A percentile compares a stretch with the other conserved stretches of the same genome.
These are phyloP conservation scores for Serendipita sp. DNA, from an alignment of 768 basidiomycete genomes.

Conservation along the genomic window DNA sequence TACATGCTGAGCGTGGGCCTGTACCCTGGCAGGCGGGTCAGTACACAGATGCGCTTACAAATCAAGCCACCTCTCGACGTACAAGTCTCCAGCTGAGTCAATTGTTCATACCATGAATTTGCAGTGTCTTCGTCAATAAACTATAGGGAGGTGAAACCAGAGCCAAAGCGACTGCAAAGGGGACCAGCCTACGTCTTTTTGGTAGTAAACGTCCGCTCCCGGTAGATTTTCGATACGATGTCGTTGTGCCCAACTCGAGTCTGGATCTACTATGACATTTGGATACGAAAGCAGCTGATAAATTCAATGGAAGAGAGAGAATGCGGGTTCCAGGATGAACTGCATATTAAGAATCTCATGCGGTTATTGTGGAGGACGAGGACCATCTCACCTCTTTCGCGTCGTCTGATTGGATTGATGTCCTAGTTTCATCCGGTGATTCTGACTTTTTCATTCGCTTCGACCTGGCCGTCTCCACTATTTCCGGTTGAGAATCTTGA, in stretches of 20 bases:
- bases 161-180: neutral
- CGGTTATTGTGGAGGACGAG: no score
- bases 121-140: slow-evolving; percentile 18
- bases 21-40: slow-evolving; percentile 18
- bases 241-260: neutral
- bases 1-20: slow-evolving; percentile 26
- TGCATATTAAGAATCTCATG: no score
- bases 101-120: slow-evolving; percentile 19
- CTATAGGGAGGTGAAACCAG: slow-evolving; percentile 7
- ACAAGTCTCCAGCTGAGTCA: slow-evolving; percentile 22
- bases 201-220: slow-evolving; percentile 15
- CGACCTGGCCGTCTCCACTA: no score
- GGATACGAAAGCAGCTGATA: neutral
- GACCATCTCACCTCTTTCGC: no score
- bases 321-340: no score
- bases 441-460: no score
- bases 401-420: no score
- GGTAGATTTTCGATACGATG: slow-evolving; percentile 7
- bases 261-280: neutral
- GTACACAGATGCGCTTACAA: neutral
- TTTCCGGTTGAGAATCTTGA: no score
- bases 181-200: slow-evolving; percentile 10
- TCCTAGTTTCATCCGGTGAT: no score
- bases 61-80: slow-evolving; percentile 5
- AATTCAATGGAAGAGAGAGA: no score